These are phyloP conservation scores for Sherardia arvensis DNA, from an alignment of 257 asterid species.

Conservation along the genomic window DNA sequence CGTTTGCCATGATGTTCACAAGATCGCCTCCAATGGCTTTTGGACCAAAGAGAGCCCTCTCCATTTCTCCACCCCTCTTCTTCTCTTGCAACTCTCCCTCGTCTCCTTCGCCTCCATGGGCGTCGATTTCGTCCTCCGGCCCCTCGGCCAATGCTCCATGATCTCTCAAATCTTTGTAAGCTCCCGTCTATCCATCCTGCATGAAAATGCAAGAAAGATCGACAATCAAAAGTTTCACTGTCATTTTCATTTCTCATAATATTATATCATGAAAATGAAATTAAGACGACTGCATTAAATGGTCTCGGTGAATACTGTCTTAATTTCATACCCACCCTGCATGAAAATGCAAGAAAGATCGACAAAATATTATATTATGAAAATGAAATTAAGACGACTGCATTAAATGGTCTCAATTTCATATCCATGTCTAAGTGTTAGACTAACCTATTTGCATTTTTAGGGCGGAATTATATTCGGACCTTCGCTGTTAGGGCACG, in stretches of 20 bases:
- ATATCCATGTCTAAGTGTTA: no score
- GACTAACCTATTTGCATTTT: no score
- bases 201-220: no score
- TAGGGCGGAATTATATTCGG: slow-evolving; percentile 72
- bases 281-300: no score
- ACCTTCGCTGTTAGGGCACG: slow-evolving; percentile 55
- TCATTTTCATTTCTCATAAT: no score
- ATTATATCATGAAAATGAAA: neutral
- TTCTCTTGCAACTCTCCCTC: slow-evolving; percentile 46
- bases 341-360: no score
- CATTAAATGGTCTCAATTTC: no score
- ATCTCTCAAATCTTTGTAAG: slow-evolving; percentile 63
- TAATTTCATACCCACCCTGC: no score
- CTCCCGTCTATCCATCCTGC: no score
- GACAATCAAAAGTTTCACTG: no score
- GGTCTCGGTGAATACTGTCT: no score
- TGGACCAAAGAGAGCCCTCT: slow-evolving; percentile 39
- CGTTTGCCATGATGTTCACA: slow-evolving; percentile 44
- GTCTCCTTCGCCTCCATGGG: slow-evolving; percentile 37
- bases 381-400: no score
- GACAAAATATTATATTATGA: neutral
- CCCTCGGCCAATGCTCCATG: slow-evolving; percentile 63
- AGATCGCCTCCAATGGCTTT: slow-evolving; percentile 34
- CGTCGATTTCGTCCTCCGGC: slow-evolving; percentile 44
- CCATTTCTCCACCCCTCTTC: slow-evolving; percentile 46